A percentile compares a stretch with the other conserved stretches of the same genome.
These are phyloP conservation scores for Camillea tinctor DNA, from an alignment of 2,329 filamentous ascomycete genomes.

Conservation along the genomic window DNA sequence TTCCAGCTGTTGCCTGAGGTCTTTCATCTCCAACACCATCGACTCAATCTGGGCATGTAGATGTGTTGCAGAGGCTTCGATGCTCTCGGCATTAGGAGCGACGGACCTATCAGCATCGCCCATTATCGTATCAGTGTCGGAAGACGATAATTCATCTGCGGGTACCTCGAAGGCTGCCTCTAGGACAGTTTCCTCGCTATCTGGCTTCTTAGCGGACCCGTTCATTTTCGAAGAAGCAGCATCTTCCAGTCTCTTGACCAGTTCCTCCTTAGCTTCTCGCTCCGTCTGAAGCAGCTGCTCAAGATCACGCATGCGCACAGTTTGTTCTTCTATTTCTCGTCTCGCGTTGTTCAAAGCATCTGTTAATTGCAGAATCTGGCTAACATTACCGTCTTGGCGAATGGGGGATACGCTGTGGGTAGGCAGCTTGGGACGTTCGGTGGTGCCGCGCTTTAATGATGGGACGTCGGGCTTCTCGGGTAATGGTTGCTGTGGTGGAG, in stretches of 20 bases:
- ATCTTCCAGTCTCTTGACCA: conserved; percentile 68
- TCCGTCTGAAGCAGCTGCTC: conserved; percentile 79
- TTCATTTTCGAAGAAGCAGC: conserved; percentile 43
- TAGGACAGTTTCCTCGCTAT: conserved; percentile 39
- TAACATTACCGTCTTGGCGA: conserved; percentile 54
- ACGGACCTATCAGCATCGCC: conserved; percentile 20
- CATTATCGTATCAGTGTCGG: conserved; percentile 19
- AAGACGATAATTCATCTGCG: conserved; percentile 28
- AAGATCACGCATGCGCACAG: conserved; percentile 73
- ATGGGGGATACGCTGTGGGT: conserved; percentile 56
- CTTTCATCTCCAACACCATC: conserved; percentile 77
- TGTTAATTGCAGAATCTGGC: conserved; percentile 79
- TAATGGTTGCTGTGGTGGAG: conserved; percentile 87
- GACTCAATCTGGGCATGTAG: conserved; percentile 72
- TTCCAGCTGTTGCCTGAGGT: conserved; percentile 78
- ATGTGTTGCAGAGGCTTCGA: conserved; percentile 37
- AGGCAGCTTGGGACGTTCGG: conserved; percentile 67
- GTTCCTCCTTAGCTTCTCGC: conserved; percentile 79
- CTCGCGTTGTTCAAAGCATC: conserved; percentile 82
- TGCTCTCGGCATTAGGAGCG: conserved; percentile 34
- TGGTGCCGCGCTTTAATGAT: conserved; percentile 71
- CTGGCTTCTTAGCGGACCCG: conserved; percentile 34
- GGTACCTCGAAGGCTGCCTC: conserved; percentile 49
- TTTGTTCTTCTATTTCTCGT: conserved; percentile 83
- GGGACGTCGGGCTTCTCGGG: conserved; percentile 87